Evolutionary conservation across 768 basidiomycete genomes (phyloP), one percentile per base, ranked within the genome.

Genomic region (Lentinula detonsa): DNA sequence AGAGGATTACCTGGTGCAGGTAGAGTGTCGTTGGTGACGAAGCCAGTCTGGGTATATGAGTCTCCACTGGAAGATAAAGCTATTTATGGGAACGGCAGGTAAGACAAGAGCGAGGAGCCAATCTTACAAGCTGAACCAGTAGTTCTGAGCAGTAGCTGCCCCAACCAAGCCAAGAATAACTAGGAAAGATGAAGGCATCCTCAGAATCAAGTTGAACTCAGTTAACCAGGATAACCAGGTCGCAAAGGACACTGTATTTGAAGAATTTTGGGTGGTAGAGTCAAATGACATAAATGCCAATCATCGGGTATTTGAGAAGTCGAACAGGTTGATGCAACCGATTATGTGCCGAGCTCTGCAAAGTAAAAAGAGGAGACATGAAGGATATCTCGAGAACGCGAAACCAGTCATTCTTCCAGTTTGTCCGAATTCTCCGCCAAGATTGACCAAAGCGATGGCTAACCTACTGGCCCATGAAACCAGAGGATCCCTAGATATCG

Each of bases 121-220:
- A n/a, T 37, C 79, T 61, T 65, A 84, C 81, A 84, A 85, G 69
- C 79, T 81, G 66, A 85, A 85, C 83, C 83, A 85, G 67, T 76
- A 83, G 61, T 79, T 80, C 1, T 48, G 31, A 45, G 42, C 45
- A 5, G 42, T 4, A n/a, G 42, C 42, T n/a, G 56, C 13, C 9
- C 42, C 45, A 11, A 21, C 23, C 15, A 48, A 34, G 10, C 28
- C 31, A 46, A 48, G 40, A 33, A 45, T 11, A 23, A 23, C 39
- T 28, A 48, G 56, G 23, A 23, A 33, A 45, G n/a, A 45, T n/a
- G 56, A 42, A 33, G 16, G 13, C 56, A 48, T 57, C n/a, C 28
- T 52, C 13, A 4, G 5, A 52, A 7, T 28, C 15, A n/a, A 54
- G 53, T 40, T 37, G 15, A 5, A 6, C 53, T 18, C 6, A 5